Evolutionary conservation across 768 basidiomycete genomes (phyloP).

Genomic region (Tylopilus intermedius): DNA sequence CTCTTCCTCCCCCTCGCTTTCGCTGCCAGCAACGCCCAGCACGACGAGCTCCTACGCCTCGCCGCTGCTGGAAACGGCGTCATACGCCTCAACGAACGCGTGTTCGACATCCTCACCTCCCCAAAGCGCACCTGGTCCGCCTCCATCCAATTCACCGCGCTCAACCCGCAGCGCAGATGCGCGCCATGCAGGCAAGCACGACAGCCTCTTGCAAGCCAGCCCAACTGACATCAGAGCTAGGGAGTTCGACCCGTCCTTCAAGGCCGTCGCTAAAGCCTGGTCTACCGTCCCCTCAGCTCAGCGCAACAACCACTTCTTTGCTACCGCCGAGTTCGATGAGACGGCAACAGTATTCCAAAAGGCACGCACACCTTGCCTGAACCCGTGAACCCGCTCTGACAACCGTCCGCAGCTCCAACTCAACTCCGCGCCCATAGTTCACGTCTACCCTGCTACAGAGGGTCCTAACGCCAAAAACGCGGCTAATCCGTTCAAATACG

Average conservation of each 20-base stretch:
- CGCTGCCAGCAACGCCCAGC: slow-evolving; percentile 28
- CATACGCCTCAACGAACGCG: slow-evolving; percentile 70
- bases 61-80: slow-evolving; percentile 72
- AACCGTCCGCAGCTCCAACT: slow-evolving; percentile 61
- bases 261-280: slow-evolving; percentile 85
- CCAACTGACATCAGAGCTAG: slow-evolving; percentile 36
- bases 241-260: slow-evolving; percentile 81
- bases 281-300: slow-evolving; percentile 49
- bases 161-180: slow-evolving; percentile 78
- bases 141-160: slow-evolving; percentile 84
- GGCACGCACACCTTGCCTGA: slow-evolving; percentile 40
- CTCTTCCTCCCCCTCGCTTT: slow-evolving; percentile 30
- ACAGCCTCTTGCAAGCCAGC: not conserved
- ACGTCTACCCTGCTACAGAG: slow-evolving; percentile 65
- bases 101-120: slow-evolving; percentile 73
- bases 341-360: slow-evolving; percentile 73
- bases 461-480: slow-evolving; percentile 58
- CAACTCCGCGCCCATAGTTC: slow-evolving; percentile 78
- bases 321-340: slow-evolving; percentile 81
- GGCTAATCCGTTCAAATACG: slow-evolving; percentile 62
- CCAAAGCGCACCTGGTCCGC: slow-evolving; percentile 82
- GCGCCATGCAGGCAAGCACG: slow-evolving; percentile 81
- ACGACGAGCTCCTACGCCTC: slow-evolving; percentile 61
- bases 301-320: slow-evolving; percentile 89
- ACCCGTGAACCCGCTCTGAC: slow-evolving; percentile 8